Conservation (phyloP, 2,329 filamentous ascomycete species). For the Colletotrichum salicis region DNA sequence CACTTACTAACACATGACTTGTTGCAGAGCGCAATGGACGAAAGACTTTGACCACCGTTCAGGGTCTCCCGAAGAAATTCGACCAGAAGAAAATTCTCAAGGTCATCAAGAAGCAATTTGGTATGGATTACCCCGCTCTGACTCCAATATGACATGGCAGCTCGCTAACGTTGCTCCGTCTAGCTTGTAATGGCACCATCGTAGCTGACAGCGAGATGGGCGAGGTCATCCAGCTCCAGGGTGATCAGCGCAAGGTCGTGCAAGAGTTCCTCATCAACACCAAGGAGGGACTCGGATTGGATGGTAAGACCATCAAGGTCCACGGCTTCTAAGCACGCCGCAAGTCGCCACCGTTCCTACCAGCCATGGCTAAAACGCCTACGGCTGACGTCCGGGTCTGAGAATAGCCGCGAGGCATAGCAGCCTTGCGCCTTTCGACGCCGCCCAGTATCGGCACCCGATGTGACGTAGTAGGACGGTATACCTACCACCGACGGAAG, state of each 20-base stretch:
- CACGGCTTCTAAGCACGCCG: constrained; percentile 57
- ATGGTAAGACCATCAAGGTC: constrained; percentile 97
- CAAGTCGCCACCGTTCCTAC: constrained; percentile 51
- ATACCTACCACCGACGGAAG: constrained; percentile 29
- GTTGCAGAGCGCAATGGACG: constrained; percentile 97
- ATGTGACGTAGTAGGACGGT: constrained; percentile 35
- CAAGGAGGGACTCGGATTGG: constrained; percentile 92
- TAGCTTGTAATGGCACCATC: constrained; percentile 99
- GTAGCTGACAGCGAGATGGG: constrained; percentile 96
- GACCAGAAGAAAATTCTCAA: constrained; percentile 99
- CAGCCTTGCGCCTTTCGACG: constrained; percentile 11
- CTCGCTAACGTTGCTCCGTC: constrained; percentile 39
- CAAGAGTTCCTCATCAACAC: constrained; percentile 97
- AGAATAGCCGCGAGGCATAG: constrained; percentile 13
- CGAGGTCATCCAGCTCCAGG: constrained; percentile 99
- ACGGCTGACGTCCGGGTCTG: constrained; percentile 33
- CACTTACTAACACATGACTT: constrained; percentile 50
- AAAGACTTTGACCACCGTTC: constrained; percentile 99
- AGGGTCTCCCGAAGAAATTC: constrained; percentile 98
- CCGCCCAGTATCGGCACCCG: constrained; percentile 32
- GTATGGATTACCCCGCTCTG: constrained; percentile 58
- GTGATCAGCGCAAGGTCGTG: constrained; percentile 98
- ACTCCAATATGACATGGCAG: not conserved
- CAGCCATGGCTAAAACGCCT: constrained; percentile 7
- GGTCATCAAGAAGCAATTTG: constrained; percentile 99